Evolutionary conservation across 495 filamentous ascomycete species (phyloP), one percentile per base, ranked within the genome.

Genomic region (Diplogelasinospora grovesii): DNA sequence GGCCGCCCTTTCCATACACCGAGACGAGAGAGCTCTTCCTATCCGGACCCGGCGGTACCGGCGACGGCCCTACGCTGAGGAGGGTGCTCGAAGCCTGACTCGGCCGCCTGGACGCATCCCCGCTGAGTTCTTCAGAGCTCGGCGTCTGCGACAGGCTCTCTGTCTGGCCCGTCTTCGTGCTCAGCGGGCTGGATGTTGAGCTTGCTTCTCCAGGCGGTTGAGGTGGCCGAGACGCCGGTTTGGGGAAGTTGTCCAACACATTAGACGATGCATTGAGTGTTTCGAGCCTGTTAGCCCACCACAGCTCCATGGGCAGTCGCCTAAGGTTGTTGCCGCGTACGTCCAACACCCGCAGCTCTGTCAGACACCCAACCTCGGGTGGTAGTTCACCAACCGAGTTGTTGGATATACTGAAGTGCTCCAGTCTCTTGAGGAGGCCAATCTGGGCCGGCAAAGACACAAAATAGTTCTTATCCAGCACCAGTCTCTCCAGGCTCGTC

Each of bases 181-280:
- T 64, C 18, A 57, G 41, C 18, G 46, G 36, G 53, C 43, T 41
- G 53, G 32, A 21, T 39, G 37, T 36, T 47, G 35, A 46, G 41
- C 45, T 19, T 46, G 50, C 34, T 43, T 68, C 79, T 3, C 69
- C 72, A 13, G 77, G 76, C 19, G 77, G 49, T 41, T 77, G 69
- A 3, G 83, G 79, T 13, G 71, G 57, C 11, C 78, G 69, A 21
- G 78, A 77, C 15, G 78, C 78, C 30, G 80, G 85, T 48, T 94
- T 96, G 0, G 92, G 92, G 52, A 99, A 97, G 37, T 70, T 78
- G 14, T 87, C 81, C 3, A 99, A 65, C 8, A 96, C 76, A 50
- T 99, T 99, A 6, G 92, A 93, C 2, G 89, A 96, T 13, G 94
- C 81, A 60, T 99, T 99, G 33, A 99, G 73, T 0, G 84, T 87